Conservation (phyloP, 306 rosid species). For the Dalbergia cochinchinensis region DNA sequence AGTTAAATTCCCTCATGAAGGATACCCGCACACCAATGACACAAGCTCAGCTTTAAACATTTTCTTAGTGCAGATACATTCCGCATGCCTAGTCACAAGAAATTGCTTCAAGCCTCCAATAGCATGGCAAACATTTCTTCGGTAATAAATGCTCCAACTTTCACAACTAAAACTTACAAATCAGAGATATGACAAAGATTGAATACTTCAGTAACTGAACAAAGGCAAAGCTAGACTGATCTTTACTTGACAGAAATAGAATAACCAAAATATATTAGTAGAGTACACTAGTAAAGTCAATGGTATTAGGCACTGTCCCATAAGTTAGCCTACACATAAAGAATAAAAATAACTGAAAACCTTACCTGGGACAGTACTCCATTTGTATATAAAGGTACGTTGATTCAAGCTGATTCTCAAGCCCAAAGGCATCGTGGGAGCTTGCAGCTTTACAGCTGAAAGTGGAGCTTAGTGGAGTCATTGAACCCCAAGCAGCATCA, state of each 20-base stretch:
- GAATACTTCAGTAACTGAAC: not conserved
- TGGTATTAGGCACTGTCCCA: slow-evolving; percentile 13
- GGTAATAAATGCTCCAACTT: slow-evolving; percentile 5
- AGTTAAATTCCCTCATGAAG: not conserved
- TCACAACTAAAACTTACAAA: slow-evolving; percentile 22
- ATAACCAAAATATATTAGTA: slow-evolving; percentile 17
- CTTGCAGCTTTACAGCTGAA: slow-evolving; percentile 64
- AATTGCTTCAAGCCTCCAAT: slow-evolving; percentile 4
- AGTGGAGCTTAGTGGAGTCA: slow-evolving; percentile 71
- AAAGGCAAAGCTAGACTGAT: slow-evolving; percentile 20
- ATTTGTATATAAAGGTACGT: slow-evolving; percentile 95
- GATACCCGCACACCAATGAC: not conserved
- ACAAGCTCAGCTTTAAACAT: not conserved
- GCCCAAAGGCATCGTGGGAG: slow-evolving; percentile 63
- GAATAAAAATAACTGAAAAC: slow-evolving; percentile 39
- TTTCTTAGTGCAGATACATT: not conserved
- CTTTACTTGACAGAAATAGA: not conserved
- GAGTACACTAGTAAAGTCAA: slow-evolving; percentile 17
- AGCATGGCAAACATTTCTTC: not conserved
- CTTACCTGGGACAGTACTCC: slow-evolving; percentile 95
- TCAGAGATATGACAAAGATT: not conserved
- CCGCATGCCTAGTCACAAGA: not conserved
- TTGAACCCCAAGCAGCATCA: slow-evolving; percentile 72
- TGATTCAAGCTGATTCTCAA: slow-evolving; percentile 80
- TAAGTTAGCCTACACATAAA: slow-evolving; percentile 34